phyloP scores from a whole-genome alignment of 768 basidiomycete genomes.

The Lentinula sp. region DNA sequence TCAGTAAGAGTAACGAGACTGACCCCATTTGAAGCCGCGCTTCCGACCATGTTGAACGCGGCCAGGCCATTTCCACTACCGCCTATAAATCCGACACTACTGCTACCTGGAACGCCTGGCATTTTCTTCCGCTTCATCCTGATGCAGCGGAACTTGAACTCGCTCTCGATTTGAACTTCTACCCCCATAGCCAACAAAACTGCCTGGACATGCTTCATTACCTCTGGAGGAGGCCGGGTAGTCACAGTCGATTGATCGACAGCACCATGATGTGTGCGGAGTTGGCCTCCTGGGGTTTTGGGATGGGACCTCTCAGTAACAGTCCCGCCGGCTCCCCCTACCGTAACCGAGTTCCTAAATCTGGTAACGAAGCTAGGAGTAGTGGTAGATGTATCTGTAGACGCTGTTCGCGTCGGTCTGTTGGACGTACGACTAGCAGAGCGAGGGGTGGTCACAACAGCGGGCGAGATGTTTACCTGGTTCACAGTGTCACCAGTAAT shows the following conservation, averaged over 20 bases:
- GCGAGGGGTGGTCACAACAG: not conserved
- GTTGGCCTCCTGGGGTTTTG: slow-evolving; percentile 33
- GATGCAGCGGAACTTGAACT: slow-evolving; percentile 86
- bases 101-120: slow-evolving; percentile 19
- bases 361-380: slow-evolving; percentile 41
- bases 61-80: slow-evolving; percentile 45
- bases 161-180: slow-evolving; percentile 81
- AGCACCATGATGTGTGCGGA: slow-evolving; percentile 87
- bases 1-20: slow-evolving; percentile 23
- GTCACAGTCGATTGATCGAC: slow-evolving; percentile 90
- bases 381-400: slow-evolving; percentile 36
- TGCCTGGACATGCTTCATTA: slow-evolving; percentile 78
- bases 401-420: slow-evolving; percentile 39
- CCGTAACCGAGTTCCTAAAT: slow-evolving; percentile 45
- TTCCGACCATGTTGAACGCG: slow-evolving; percentile 73
- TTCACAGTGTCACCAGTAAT: slow-evolving; percentile 28
- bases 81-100: slow-evolving; percentile 36
- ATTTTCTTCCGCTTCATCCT: slow-evolving; percentile 66
- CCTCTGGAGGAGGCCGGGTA: slow-evolving; percentile 74
- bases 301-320: slow-evolving; percentile 22
- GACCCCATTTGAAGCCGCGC: slow-evolving; percentile 84
- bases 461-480: slow-evolving; percentile 11
- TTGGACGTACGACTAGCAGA: slow-evolving; percentile 16
- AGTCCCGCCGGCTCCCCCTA: slow-evolving; percentile 21
- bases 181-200: slow-evolving; percentile 88